A percentile compares a stretch with the other conserved stretches of the same genome.
These are phyloP conservation scores for Warburgia ugandensis DNA, from an alignment of 164 flowering plant species.

Conservation along the genomic window DNA sequence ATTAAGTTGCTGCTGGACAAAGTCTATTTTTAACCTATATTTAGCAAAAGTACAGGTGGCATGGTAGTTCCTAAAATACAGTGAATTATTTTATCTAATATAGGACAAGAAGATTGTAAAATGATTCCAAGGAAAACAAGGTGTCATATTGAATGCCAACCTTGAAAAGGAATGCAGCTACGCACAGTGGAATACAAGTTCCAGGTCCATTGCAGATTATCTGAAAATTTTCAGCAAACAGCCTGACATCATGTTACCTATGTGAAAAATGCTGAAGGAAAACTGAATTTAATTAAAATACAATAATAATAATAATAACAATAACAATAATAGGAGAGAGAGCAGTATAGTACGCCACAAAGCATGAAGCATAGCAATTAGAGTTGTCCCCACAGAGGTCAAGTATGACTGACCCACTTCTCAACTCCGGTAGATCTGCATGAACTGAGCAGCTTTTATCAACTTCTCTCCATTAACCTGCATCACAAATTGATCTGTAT, in stretches of 20 bases:
- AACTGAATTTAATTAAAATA: not conserved
- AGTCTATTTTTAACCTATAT: too few relatives aligned
- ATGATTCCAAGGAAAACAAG: not conserved
- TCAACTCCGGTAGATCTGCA: slow-evolving; percentile 84
- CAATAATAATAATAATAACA: not conserved
- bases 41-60: too few relatives aligned
- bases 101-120: too few relatives aligned
- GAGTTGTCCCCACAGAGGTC: slow-evolving; percentile 82
- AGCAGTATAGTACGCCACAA: slow-evolving; percentile 48
- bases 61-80: too few relatives aligned
- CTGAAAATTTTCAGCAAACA: slow-evolving; percentile 25
- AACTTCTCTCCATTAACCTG: slow-evolving; percentile 26
- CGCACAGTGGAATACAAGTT: slow-evolving; percentile 85
- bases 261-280: not conserved
- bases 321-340: not conserved
- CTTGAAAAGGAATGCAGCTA: slow-evolving; percentile 78
- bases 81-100: too few relatives aligned
- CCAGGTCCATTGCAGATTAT: slow-evolving; percentile 97
- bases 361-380: slow-evolving; percentile 74
- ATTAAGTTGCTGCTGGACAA: too few relatives aligned
- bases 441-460: slow-evolving; percentile 33
- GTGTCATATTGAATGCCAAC: slow-evolving; percentile 20
- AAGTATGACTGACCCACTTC: slow-evolving; percentile 95
- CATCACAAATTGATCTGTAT: slow-evolving; percentile 11
- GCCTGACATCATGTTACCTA: not conserved